Evolutionary conservation across 164 flowering plant species (phyloP), one percentile per base, ranked within the genome.

Genomic region (Vitis labrusca): DNA sequence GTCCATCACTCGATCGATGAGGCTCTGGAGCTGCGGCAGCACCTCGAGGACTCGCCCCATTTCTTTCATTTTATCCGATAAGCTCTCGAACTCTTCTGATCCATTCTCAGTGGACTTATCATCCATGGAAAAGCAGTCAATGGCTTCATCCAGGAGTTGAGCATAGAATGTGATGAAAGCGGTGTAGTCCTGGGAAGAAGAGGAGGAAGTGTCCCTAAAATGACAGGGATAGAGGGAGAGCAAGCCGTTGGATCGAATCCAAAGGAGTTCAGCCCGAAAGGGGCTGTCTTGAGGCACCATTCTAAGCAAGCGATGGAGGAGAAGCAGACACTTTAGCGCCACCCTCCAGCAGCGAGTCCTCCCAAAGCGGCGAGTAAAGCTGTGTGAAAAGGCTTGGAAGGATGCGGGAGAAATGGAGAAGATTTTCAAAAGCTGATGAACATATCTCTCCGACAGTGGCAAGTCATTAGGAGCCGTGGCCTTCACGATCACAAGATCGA

Each of bases 391-490:
- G 3, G 81, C 70, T 0, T 77, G 71, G 50, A 74, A 65, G 8
- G 88, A 82, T 7, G 87, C 68, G 0, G 87, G 81, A 0, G 85
- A 85, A 61, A 84, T 37, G 37, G 84, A 66, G 78, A 90, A 81
- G 49, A 88, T 75, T 50, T 84, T 84, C 30, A 83, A 15, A 60
- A 90, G 81, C 55, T 85, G 79, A 1, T 71, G 83, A 0, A 88
- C 74, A 69, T 86, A 84, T 64, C 66, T 78, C 1, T 90, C 89
- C 0, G 69, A 75, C 11, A 88, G 10, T 5, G 89, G 87, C 3
- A 77, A 66, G 63, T 90, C 88, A 58, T 88, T 81, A 0, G 89
- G 89, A 2, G 91, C 27, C 1, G 92, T 90, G 11, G 92, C 90
- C 52, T 84, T 88, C n/a, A 83, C 66, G 13, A 86, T 53, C 5